Conservation (phyloP, 2,329 filamentous ascomycete genomes). For the Colletotrichum eleusines region DNA sequence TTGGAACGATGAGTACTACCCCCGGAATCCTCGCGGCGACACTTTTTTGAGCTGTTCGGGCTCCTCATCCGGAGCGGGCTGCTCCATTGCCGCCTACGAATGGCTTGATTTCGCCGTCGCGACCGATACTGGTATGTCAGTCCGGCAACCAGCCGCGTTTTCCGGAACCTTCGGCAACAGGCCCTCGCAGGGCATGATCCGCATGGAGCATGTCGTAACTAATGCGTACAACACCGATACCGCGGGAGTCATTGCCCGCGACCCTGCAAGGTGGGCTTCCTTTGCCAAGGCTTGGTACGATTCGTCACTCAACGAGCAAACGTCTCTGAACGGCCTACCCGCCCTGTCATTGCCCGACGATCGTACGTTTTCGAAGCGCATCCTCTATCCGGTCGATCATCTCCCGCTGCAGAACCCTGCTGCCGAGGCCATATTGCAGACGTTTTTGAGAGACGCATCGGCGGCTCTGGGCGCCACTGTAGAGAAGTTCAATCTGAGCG, state of each 20-base stretch:
- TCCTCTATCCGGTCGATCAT: constrained; percentile 56
- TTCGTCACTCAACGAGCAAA: constrained; percentile 49
- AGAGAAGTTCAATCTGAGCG: constrained; percentile 53
- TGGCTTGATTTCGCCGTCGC: constrained; percentile 47
- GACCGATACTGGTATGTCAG: constrained; percentile 45
- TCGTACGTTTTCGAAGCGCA: constrained; percentile 51
- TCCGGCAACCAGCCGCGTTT: constrained; percentile 46
- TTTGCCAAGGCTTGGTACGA: constrained; percentile 55
- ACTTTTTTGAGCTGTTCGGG: constrained; percentile 53
- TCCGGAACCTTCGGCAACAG: constrained; percentile 48
- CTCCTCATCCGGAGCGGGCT: constrained; percentile 46
- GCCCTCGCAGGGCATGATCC: constrained; percentile 47
- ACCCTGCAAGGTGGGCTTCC: constrained; percentile 47
- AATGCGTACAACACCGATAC: constrained; percentile 47
- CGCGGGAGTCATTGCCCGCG: constrained; percentile 46
- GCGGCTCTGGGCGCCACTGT: constrained; percentile 53
- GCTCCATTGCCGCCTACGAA: constrained; percentile 47
- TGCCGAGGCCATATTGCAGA: constrained; percentile 53
- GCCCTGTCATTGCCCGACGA: constrained; percentile 51
- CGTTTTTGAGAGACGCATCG: constrained; percentile 52
- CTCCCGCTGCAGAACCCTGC: constrained; percentile 55
- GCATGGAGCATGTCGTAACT: constrained; percentile 44
- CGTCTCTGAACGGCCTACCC: constrained; percentile 53
- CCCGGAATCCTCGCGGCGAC: constrained; percentile 62
- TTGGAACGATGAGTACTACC: constrained; percentile 55